Evolutionary conservation across 148 eudicot species (phyloP).

Genomic region (Chenopodium album): DNA sequence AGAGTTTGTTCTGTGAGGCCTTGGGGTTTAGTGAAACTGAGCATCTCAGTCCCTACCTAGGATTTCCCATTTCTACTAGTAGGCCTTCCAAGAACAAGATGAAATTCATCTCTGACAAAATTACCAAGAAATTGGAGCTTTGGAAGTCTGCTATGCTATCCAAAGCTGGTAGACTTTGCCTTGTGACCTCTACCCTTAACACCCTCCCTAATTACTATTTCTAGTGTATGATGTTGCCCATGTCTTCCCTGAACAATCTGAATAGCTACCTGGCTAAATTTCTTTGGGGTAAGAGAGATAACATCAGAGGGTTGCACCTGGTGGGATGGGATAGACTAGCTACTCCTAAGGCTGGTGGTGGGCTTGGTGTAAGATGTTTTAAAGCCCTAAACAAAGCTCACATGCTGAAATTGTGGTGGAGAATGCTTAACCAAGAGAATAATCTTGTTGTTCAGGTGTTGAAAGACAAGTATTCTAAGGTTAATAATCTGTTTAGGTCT

Average conservation of each 20-base stretch:
- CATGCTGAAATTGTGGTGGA: too few species aligned
- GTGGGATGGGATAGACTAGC: too few species aligned
- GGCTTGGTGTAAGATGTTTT: too few species aligned
- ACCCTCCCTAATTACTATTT: background rate
- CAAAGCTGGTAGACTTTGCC: background rate
- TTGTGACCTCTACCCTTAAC: background rate
- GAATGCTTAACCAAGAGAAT: too few species aligned
- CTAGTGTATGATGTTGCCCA: background rate
- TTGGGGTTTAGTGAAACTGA: background rate
- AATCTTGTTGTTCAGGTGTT: too few species aligned
- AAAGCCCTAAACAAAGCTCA: too few species aligned
- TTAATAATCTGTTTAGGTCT: too few species aligned
- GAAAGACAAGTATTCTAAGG: too few species aligned
- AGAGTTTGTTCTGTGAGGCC: background rate
- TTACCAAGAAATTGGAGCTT: background rate
- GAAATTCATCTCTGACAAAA: background rate
- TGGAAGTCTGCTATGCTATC: background rate
- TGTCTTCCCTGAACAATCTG: background rate
- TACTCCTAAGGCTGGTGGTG: too few species aligned
- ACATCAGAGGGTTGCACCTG: too few species aligned
- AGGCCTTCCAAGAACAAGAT: background rate
- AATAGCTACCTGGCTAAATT: too few species aligned
- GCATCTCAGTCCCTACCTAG: background rate
- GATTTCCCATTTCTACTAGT: background rate
- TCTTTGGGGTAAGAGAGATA: too few species aligned